Percentiles rank a stretch among this genome's conserved stretches.
These are phyloP conservation scores for Brassica hybrid DNA, from an alignment of 441 rosid genomes.

Conservation along the genomic window DNA sequence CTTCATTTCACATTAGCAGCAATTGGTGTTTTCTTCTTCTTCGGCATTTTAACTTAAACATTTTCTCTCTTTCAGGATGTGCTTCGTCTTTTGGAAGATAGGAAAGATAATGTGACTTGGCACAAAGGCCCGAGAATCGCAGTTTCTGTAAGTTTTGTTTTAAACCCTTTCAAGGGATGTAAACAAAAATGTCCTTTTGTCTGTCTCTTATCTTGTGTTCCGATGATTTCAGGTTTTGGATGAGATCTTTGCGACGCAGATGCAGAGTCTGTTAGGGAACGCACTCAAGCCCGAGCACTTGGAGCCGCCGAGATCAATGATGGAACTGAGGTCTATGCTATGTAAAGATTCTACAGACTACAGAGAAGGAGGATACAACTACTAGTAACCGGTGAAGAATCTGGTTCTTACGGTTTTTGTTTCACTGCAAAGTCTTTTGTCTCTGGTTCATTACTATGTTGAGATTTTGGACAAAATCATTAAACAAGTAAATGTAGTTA, in stretches of 20 bases:
- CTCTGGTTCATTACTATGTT: conserved; percentile 23
- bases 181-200: background rate
- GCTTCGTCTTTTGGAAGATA: conserved; percentile 60
- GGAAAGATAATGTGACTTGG: conserved; percentile 70
- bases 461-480: background rate
- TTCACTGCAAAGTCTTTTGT: background rate
- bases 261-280: conserved; percentile 87
- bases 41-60: background rate
- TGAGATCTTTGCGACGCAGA: conserved; percentile 75
- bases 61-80: conserved; percentile 51
- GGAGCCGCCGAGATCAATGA: conserved; percentile 83
- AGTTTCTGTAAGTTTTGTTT: conserved; percentile 62
- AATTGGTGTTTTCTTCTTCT: background rate
- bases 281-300: conserved; percentile 68
- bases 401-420: conserved; percentile 25
- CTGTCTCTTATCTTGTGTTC: background rate
- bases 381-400: conserved; percentile 38
- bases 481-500: conserved; percentile 13
- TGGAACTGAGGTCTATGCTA: conserved; percentile 87
- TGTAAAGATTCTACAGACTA: conserved; percentile 71
- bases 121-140: conserved; percentile 69
- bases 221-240: conserved; percentile 60
- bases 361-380: conserved; percentile 54
- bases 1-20: background rate
- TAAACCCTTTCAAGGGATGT: background rate